Evolutionary conservation across 2,329 filamentous ascomycete species (phyloP).

Genomic region (Phyllosticta capitalensis): DNA sequence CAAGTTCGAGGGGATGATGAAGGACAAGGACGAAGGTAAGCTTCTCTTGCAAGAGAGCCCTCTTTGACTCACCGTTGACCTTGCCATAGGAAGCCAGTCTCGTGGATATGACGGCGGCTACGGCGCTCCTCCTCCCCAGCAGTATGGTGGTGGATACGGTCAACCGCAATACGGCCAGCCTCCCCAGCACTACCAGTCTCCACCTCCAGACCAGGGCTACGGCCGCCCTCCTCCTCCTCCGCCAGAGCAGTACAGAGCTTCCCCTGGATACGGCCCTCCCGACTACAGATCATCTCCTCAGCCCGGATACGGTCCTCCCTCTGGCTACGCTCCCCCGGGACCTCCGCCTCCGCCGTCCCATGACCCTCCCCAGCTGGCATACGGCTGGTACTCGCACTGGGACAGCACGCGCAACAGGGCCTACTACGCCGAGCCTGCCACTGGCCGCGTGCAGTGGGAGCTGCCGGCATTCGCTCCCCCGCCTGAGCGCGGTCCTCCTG

Average conservation of each 20-base stretch:
- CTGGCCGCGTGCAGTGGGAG: constrained; percentile 57
- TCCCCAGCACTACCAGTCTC: constrained; percentile 14
- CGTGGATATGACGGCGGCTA: constrained; percentile 12
- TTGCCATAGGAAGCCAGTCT: background rate
- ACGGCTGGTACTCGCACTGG: constrained; percentile 55
- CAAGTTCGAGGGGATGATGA: constrained; percentile 31
- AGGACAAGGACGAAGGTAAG: constrained; percentile 22
- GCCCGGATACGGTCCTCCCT: background rate
- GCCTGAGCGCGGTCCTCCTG: constrained; percentile 13
- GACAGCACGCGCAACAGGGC: constrained; percentile 52
- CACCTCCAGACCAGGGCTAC: constrained; percentile 12
- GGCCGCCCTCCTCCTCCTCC: constrained; percentile 20
- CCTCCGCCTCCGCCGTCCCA: constrained; percentile 23
- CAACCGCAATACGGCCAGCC: constrained; percentile 19
- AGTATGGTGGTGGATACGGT: constrained; percentile 17
- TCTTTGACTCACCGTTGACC: background rate
- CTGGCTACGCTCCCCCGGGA: constrained; percentile 16
- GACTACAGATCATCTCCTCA: background rate
- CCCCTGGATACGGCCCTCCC: constrained; percentile 6
- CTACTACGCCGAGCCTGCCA: constrained; percentile 55
- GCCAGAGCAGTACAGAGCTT: constrained; percentile 13
- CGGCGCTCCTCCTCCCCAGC: constrained; percentile 14
- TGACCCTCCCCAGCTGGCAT: constrained; percentile 42
- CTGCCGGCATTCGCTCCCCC: constrained; percentile 35
- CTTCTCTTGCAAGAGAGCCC: background rate